phyloP scores from a whole-genome alignment of 306 rosid species.

The Abrus pulchellus region DNA sequence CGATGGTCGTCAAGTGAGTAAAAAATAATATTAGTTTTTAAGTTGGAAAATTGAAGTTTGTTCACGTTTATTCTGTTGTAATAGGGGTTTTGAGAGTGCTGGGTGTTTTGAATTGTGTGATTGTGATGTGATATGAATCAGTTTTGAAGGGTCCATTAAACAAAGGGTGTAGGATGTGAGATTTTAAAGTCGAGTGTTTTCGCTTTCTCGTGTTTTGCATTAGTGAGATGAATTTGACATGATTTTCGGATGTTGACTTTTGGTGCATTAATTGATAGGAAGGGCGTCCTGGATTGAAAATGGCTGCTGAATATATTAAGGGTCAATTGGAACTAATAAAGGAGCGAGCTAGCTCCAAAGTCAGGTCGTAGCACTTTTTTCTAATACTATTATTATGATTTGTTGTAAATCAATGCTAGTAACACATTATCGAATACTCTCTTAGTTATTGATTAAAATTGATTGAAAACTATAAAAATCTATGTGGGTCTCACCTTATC shows the following conservation, averaged over 20 bases:
- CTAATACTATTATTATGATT: not conserved
- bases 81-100: not conserved
- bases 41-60: constrained; percentile 3
- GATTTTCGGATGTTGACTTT: constrained; percentile 46
- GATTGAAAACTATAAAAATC: too few relatives aligned
- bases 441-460: too few relatives aligned
- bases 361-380: constrained; percentile 62
- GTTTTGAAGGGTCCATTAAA: not conserved
- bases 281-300: constrained; percentile 90
- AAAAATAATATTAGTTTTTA: not conserved
- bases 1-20: constrained; percentile 91
- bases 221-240: not conserved
- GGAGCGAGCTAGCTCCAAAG: constrained; percentile 70
- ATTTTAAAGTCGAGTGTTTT: not conserved
- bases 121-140: not conserved
- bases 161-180: not conserved
- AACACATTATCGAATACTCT: too few relatives aligned
- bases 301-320: constrained; percentile 82
- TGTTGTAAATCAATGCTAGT: not conserved
- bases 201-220: not conserved
- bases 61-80: not conserved
- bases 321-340: constrained; percentile 72
- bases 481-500: too few relatives aligned
- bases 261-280: constrained; percentile 64
- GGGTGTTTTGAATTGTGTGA: not conserved